Conservation (phyloP, 1,284 basidiomycete genomes). For the Neonothopanus nambi region DNA sequence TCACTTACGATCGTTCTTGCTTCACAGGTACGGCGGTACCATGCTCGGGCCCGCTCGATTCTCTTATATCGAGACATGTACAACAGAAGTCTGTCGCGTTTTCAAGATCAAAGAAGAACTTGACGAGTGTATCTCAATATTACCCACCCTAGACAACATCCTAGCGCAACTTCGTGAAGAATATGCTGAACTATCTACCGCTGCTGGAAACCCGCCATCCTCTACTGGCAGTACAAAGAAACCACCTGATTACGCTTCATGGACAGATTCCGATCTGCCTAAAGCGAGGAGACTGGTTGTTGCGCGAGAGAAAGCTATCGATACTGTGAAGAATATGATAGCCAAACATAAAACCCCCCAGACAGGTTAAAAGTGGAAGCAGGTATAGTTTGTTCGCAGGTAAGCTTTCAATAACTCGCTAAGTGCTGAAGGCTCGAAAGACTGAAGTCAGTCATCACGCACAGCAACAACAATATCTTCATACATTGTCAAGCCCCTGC, state of each 20-base stretch:
- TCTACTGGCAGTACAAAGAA: slow-evolving; percentile 17
- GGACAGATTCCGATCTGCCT: slow-evolving; percentile 41
- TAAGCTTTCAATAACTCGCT: no score
- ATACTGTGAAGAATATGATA: slow-evolving; percentile 27
- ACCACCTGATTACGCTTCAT: slow-evolving; percentile 37
- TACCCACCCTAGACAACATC: slow-evolving; percentile 63
- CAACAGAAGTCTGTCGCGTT: slow-evolving; percentile 67
- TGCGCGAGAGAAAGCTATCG: slow-evolving; percentile 46
- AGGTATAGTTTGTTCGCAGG: neutral
- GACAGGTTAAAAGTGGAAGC: neutral
- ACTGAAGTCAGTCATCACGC: no score
- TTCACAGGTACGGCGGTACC: slow-evolving; percentile 79
- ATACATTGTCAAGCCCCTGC: no score
- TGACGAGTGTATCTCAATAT: slow-evolving; percentile 53
- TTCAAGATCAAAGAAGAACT: slow-evolving; percentile 70
- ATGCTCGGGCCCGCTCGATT: slow-evolving; percentile 69
- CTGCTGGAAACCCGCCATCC: neutral
- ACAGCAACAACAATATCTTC: no score
- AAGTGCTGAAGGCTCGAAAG: no score
- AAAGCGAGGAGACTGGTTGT: slow-evolving; percentile 48
- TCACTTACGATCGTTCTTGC: no score
- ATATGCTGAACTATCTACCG: slow-evolving; percentile 31
- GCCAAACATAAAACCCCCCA: slow-evolving; percentile 22
- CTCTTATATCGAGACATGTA: slow-evolving; percentile 73
- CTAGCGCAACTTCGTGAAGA: slow-evolving; percentile 56